These are phyloP conservation scores for Ichthyophthirius multifiliis DNA, from an alignment of 169 alveolate species.

Conservation along the genomic window DNA sequence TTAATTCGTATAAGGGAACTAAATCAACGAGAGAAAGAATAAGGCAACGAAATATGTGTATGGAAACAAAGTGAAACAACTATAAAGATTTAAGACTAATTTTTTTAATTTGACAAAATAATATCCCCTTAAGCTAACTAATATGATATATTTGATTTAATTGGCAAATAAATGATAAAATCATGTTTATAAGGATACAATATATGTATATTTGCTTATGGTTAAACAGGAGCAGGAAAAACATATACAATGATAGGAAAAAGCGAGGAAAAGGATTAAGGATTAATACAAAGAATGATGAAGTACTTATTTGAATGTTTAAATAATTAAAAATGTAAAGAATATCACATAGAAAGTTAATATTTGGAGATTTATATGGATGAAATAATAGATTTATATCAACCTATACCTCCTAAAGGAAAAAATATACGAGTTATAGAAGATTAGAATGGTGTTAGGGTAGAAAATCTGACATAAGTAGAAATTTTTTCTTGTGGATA, in stretches of 20 bases:
- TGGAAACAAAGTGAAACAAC: no score
- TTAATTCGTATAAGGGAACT: no score
- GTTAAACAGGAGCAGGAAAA: conserved; percentile 38
- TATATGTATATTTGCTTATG: conserved; percentile 18
- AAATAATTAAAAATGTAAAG: conserved; percentile 10
- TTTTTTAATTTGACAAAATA: conserved; percentile 38
- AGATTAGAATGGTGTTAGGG: conserved; percentile 48
- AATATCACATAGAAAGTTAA: conserved; percentile 28
- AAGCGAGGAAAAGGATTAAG: conserved; percentile 9
- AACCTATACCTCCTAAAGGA: conserved; percentile 24
- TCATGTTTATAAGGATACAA: background rate
- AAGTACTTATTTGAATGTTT: conserved; percentile 10
- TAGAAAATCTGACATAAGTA: conserved; percentile 46
- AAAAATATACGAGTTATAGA: conserved; percentile 31
- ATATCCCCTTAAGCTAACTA: conserved; percentile 6
- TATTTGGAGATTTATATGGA: conserved; percentile 86
- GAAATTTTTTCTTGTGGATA: conserved; percentile 24
- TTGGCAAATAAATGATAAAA: conserved; percentile 19
- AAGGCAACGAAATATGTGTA: no score
- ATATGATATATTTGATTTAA: conserved; percentile 13
- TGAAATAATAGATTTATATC: conserved; percentile 71
- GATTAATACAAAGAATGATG: conserved; percentile 18
- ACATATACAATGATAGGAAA: conserved; percentile 39
- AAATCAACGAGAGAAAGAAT: no score
- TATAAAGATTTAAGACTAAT: no score